Conservation (phyloP, 495 filamentous ascomycete genomes). For the Aspergillus taichungensis region DNA sequence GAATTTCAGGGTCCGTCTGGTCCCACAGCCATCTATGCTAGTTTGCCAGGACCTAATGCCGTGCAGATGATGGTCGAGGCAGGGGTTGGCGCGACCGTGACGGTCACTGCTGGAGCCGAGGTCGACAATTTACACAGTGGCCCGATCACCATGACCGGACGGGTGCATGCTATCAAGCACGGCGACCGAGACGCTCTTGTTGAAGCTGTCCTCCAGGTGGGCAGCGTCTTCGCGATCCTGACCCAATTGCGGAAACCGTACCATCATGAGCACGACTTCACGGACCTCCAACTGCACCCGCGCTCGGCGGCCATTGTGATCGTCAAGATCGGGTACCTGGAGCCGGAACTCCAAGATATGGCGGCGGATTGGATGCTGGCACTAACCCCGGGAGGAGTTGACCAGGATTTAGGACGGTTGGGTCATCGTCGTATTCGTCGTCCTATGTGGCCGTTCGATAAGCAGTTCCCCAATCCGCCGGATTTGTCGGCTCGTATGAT, state of each 20-base stretch:
- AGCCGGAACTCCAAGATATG: slow-evolving; percentile 49
- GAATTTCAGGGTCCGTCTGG: slow-evolving; percentile 35
- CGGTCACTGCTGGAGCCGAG: slow-evolving; percentile 46
- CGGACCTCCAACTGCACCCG: slow-evolving; percentile 36
- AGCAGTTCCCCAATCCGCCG: slow-evolving; percentile 22
- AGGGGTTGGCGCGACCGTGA: slow-evolving; percentile 41
- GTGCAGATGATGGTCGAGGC: slow-evolving; percentile 35
- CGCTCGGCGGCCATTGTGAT: slow-evolving; percentile 44
- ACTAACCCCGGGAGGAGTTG: slow-evolving; percentile 47
- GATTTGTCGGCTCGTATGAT: slow-evolving; percentile 36
- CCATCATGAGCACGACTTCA: slow-evolving; percentile 48
- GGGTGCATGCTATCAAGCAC: slow-evolving; percentile 43
- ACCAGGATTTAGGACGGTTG: slow-evolving; percentile 42
- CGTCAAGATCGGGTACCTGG: slow-evolving; percentile 52
- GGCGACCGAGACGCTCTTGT: slow-evolving; percentile 40
- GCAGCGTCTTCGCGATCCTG: slow-evolving; percentile 46
- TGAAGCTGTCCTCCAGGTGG: slow-evolving; percentile 45
- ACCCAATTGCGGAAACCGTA: slow-evolving; percentile 51
- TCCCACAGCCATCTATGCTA: slow-evolving; percentile 46
- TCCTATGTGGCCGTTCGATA: slow-evolving; percentile 51
- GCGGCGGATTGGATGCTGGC: slow-evolving; percentile 47
- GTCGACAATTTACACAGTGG: slow-evolving; percentile 44
- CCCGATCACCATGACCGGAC: slow-evolving; percentile 45
- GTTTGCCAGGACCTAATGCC: slow-evolving; percentile 43
- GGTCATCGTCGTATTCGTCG: slow-evolving; percentile 41